A percentile compares a stretch with the other conserved stretches of the same genome.
Conservation (phyloP, 768 basidiomycete genomes). For the Podaxis carcinomalis region DNA sequence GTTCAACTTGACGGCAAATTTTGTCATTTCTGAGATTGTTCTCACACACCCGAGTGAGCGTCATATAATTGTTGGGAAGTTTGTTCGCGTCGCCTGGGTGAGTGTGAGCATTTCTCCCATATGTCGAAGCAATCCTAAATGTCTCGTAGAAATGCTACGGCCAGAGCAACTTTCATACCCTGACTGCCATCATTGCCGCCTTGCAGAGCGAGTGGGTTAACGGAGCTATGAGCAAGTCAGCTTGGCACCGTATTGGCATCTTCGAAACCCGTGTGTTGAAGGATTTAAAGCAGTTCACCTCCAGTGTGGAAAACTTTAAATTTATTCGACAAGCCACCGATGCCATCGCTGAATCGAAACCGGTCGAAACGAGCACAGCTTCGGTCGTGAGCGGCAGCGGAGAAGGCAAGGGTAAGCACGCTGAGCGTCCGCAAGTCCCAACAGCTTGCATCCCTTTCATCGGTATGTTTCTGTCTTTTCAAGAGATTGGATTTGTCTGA, state of each 20-base stretch:
- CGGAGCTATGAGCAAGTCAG: conserved; percentile 58
- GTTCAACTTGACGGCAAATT: conserved; percentile 82
- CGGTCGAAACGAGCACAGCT: conserved; percentile 46
- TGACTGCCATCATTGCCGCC: conserved; percentile 78
- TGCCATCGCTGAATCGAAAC: conserved; percentile 62
- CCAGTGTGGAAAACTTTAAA: conserved; percentile 65
- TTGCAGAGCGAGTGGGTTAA: conserved; percentile 67
- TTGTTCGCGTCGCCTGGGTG: conserved; percentile 85
- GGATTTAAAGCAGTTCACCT: conserved; percentile 65
- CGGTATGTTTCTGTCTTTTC: conserved; percentile 38
- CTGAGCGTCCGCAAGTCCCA: conserved; percentile 35
- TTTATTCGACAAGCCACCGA: conserved; percentile 65
- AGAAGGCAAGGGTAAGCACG: conserved; percentile 33
- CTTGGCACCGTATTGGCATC: conserved; percentile 59
- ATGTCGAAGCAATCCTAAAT: neutral
- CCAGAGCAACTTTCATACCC: conserved; percentile 71
- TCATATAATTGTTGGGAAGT: conserved; percentile 63
- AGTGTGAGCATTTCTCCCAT: conserved; percentile 20
- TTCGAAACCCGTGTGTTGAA: conserved; percentile 73
- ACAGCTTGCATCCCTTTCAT: conserved; percentile 79
- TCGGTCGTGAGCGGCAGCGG: conserved; percentile 45
- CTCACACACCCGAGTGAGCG: conserved; percentile 67
- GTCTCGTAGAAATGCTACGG: conserved; percentile 71
- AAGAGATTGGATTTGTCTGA: neutral
- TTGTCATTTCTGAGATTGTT: conserved; percentile 76